These are phyloP conservation scores for Batkoa obscura DNA, from an alignment of 371 early-diverging fungal species.

Conservation along the genomic window DNA sequence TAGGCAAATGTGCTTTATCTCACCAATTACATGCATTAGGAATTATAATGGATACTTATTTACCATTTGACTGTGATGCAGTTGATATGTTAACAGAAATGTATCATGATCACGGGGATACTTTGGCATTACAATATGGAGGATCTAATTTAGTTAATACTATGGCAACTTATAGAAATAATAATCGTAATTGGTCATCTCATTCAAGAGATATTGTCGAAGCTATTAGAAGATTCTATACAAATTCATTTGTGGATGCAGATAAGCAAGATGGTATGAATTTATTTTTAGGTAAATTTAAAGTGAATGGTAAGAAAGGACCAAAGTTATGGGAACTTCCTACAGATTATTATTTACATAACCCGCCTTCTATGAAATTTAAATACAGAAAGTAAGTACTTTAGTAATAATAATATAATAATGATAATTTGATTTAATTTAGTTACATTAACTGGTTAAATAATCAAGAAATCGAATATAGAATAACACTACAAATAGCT, in stretches of 20 bases:
- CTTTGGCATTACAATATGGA: constrained; percentile 80
- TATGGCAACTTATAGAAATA: constrained; percentile 89
- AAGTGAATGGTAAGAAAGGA: constrained; percentile 22
- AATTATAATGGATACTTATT: constrained; percentile 6
- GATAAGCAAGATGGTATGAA: constrained; percentile 31
- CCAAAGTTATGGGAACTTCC: constrained; percentile 67
- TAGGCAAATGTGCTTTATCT: constrained; percentile 51
- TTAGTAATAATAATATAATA: no score
- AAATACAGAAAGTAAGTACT: no score
- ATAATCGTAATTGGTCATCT: constrained; percentile 70
- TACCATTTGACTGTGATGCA: constrained; percentile 84
- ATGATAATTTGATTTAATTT: no score
- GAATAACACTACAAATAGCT: no score
- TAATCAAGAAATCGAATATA: no score
- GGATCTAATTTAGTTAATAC: constrained; percentile 98
- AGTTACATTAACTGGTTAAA: no score
- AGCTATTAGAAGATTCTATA: constrained; percentile 73
- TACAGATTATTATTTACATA: constrained; percentile 65
- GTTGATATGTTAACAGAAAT: constrained; percentile 75
- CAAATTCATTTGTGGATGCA: constrained; percentile 84
- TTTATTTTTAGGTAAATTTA: constrained; percentile 9
- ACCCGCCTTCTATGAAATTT: constrained; percentile 17
- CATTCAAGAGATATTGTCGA: constrained; percentile 93
- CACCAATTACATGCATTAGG: constrained; percentile 28
- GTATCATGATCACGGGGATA: constrained; percentile 99